Base-by-base conservation (phyloP, 1,139 yeast species). In the Pneumocystis oryctolagi region DNA sequence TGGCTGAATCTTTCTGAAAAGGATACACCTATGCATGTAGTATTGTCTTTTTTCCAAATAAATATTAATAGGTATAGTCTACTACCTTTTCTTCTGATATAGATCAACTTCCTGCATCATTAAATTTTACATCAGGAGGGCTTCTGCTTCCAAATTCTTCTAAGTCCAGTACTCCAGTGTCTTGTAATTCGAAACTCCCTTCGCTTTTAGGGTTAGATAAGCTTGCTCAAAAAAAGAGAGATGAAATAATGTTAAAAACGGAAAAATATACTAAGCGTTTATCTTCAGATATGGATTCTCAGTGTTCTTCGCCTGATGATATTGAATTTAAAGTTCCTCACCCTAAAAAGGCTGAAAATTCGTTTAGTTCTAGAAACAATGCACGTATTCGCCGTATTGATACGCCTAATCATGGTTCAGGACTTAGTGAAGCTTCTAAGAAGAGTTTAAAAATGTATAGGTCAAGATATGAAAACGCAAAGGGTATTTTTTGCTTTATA, bases 401-500 rank as follows among this genome's bases (percentile, higher is more conserved):
- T 31, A 67, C 69, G 3, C 69, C 69, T 16, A 62, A 66, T 58
- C 64, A 64, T 39, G 67, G 68, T 3, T 62, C 65, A 3, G 69
- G 69, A 1, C 63, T 67, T 8, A 63, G 66, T 9, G 64, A 57
- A 9, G 68, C 60, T n/a, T 68, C 69, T 16, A 63, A 66, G 14
- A 62, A 62, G 20, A 60, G 66, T 16, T 59, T 67, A 16, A 62
- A 59, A 25, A 65, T 63, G 4, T 57, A 56, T 6, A 61, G 63
- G 5, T 57, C 60, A n/a, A 58, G 59, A 40, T 58, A 64, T 20
- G 58, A 40, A 16, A 57, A 31, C 39, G n/a, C 2, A 47, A 42
- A 53, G 16, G 42, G 60, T 37, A 60, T 28, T 35, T 47, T 16
- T 9, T 14, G 14, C 20, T 60, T n/a, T 34, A 30, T 16, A 18